Conservation (phyloP, 2,329 filamentous ascomycete species). For the Colletotrichum sp. region DNA sequence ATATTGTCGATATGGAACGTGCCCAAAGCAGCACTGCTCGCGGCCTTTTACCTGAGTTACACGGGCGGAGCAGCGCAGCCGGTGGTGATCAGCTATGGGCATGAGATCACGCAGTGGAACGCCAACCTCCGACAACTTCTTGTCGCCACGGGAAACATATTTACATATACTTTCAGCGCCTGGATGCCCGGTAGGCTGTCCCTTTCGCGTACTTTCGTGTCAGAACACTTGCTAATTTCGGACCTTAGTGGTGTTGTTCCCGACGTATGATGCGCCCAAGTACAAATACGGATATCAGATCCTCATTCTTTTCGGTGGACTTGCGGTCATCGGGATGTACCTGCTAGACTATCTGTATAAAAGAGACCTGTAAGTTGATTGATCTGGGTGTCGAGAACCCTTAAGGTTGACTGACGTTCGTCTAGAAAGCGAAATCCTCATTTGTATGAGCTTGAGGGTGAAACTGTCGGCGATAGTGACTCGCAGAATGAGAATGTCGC, state of each 20-base stretch:
- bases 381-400: rapidly evolving
- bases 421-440: neutral
- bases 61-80: neutral
- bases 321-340: slow-evolving; percentile 25
- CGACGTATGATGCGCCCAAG: slow-evolving; percentile 36
- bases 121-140: slow-evolving; percentile 1
- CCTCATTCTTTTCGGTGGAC: slow-evolving; percentile 34
- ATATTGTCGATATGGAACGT: slow-evolving; percentile 25
- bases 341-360: neutral
- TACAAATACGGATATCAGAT: slow-evolving; percentile 38
- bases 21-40: slow-evolving; percentile 14
- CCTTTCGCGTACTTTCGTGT: neutral
- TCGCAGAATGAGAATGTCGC: neutral
- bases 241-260: slow-evolving; percentile 31
- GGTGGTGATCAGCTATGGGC: neutral
- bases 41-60: neutral
- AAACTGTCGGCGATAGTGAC: neutral
- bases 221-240: neutral
- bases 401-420: neutral
- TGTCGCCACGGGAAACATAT: neutral
- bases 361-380: neutral
- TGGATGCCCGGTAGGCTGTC: neutral
- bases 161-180: neutral
- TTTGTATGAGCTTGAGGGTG: neutral
- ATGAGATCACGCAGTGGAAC: slow-evolving; percentile 1